Evolutionary conservation across 2,329 filamentous ascomycete species (phyloP).

Genomic region (Trichoderma lentiforme): DNA sequence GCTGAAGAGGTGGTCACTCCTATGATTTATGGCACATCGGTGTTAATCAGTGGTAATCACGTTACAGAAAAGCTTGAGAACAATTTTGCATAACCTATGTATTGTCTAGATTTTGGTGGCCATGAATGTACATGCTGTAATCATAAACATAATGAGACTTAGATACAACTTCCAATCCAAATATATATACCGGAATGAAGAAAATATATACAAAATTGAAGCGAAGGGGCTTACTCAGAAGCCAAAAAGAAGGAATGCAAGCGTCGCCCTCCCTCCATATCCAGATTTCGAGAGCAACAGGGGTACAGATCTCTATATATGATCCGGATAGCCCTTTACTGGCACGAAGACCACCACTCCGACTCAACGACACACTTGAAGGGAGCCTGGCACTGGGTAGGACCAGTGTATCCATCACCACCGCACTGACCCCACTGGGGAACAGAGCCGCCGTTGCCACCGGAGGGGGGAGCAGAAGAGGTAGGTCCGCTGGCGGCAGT

Average conservation of each 20-base stretch:
- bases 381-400: slow-evolving; percentile 25
- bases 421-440: slow-evolving; percentile 28
- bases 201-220: background rate
- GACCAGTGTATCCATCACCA: slow-evolving; percentile 24
- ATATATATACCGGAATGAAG: background rate
- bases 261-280: no score
- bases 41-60: background rate
- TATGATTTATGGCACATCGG: background rate
- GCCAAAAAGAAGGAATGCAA: no score
- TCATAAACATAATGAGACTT: background rate
- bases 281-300: no score
- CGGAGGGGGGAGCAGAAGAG: background rate
- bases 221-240: background rate
- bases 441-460: slow-evolving; percentile 1
- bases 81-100: background rate
- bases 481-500: background rate
- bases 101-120: background rate
- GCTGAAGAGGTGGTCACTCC: background rate
- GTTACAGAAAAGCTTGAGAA: background rate
- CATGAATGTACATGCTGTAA: background rate
- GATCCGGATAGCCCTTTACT: slow-evolving; percentile 5
- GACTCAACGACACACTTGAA: slow-evolving; percentile 21
- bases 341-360: slow-evolving; percentile 25
- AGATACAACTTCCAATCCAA: background rate
- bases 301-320: no score